Evolutionary conservation across 2,329 filamentous ascomycete genomes (phyloP), one percentile per base, ranked within the genome.

Genomic region (Colletotrichum gigasporum): DNA sequence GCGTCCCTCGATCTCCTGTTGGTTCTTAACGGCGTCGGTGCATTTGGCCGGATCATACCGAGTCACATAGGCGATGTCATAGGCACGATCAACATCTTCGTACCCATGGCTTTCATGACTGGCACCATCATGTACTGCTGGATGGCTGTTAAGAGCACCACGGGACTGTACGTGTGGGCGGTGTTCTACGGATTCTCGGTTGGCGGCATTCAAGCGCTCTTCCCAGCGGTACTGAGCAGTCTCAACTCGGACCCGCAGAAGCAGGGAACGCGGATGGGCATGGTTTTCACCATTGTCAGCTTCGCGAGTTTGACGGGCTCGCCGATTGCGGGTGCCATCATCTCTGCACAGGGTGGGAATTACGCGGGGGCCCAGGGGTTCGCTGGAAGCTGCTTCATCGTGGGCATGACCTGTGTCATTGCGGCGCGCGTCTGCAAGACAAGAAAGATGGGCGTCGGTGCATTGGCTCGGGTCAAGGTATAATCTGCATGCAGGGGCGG

Each of bases 21-120:
- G 42, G 75, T 85, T 22, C 80, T 87, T 71, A 88, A 87, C 64
- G 83, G 81, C 1, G 77, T 85, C 11, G 84, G 84, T 0, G 69
- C 86, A 5, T 68, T 82, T 8, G 82, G 82, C 6, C 82, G 85
- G 2, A 67, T 86, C 20, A 70, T 85, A 16, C 83, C 83, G 0
- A 82, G 77, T 44, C 73, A 80, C 10, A 67, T 84, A 4, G 83
- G 82, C 2, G 83, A 87, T 63, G 75, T 74, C 63, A 76, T 82
- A 2, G 85, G 86, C 1, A 77, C 82, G 0, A 70, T 88, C 45
- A 88, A 87, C 68, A 75, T 83, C 4, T 70, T 86, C 24, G 79
- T 85, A 22, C 77, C 83, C 0, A 51, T 73, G 0, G 71, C 70
- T 1, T 52, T 75, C 6, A n/a, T 65, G 4, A 63, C 68, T 0